Evolutionary conservation across 768 basidiomycete species (phyloP), one percentile per base, ranked within the genome.

Genomic region (Macrolepiota dolichaula): DNA sequence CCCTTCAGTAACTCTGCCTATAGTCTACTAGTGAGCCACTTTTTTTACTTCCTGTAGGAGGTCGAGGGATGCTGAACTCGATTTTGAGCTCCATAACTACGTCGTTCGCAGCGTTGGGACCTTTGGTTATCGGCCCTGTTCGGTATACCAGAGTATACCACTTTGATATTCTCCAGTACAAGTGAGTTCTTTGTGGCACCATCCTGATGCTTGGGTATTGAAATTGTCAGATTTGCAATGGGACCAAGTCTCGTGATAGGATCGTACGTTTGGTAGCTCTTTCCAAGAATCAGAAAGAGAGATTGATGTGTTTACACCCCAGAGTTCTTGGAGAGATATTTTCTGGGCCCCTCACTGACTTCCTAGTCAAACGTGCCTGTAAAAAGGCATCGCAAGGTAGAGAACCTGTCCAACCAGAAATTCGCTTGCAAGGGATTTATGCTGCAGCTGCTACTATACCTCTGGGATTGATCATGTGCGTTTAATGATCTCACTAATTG

Each of bases 391-490:
- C 71, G 0, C 42, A 63, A 22, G 58, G 61, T 3, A 72, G 71
- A 11, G 62, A 62, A 25, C 59, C 64, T 5, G 71, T 67, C 1
- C 62, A 74, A 19, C 65, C 73, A 5, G 73, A 76, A 60, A 67
- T 74, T 61, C 70, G 76, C 2, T 63, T 77, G 15, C 73, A 72
- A 22, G 74, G 74, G 11, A 74, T 76, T 19, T 75, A 74, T 74
- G 71, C 74, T n/a, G 74, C 72, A 2, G 74, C 72, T 24, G 62
- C 74, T n/a, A 66, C 69, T 17, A 74, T 75, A 12, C 74, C 76
- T 44, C 57, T 67, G 4, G 73, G 76, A 25, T 59, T 76, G 22
- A 55, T 76, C 10, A 75, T 75, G 74, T 76, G 35, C 37, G 71
- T 7, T 63, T 1, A 19, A 15, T 46, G 32, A n/a, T 22, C 32